Evolutionary conservation across 2,329 filamentous ascomycete genomes (phyloP), one percentile per base, ranked within the genome.

Genomic region (Dactylellina sp.): DNA sequence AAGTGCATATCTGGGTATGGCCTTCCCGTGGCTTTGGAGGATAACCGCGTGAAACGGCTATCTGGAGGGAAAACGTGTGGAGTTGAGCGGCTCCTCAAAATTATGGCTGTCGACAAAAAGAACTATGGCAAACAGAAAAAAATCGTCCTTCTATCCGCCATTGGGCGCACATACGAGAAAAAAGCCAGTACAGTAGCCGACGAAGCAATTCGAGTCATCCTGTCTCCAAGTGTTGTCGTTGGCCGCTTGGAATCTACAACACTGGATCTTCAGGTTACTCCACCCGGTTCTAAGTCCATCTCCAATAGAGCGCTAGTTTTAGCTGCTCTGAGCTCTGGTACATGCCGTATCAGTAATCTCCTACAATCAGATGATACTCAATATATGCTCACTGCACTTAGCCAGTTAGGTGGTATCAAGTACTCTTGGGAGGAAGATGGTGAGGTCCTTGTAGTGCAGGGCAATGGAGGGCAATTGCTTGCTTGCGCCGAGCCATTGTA

Each of bases 91-190:
- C 82, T 99, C 57, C 85, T 99, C 65, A 86, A 90, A 77, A 96
- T 96, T 80, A 99, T 99, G 95, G 93, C 91, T 0, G 90, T 99
- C 7, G 95, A 99, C 83, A 99, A 99, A 86, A 99, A 99, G 85
- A 99, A 99, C 77, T 91, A 96, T 47, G 95, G 95, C 1, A 87
- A 87, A 71, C 93, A 94, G 82, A 99, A 99, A 85, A 98, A 97
- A 83, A 91, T 99, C 76, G 94, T 97, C 5, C 86, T 99, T 6
- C 85, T 99, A 9, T 93, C 93, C 0, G 91, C 91, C 11, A 96
- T 99, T 80, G 95, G 95, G 66, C 88, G 89, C 79, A 96, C 93
- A 0, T 83, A 94, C 79, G 95, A 99, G 82, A 90, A 88, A 62
- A 91, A 90, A 81, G 95, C 95, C 25, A 97, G 90, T 77, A 89